Conservation (phyloP, 768 basidiomycete genomes). For the Lactarius sp. region DNA sequence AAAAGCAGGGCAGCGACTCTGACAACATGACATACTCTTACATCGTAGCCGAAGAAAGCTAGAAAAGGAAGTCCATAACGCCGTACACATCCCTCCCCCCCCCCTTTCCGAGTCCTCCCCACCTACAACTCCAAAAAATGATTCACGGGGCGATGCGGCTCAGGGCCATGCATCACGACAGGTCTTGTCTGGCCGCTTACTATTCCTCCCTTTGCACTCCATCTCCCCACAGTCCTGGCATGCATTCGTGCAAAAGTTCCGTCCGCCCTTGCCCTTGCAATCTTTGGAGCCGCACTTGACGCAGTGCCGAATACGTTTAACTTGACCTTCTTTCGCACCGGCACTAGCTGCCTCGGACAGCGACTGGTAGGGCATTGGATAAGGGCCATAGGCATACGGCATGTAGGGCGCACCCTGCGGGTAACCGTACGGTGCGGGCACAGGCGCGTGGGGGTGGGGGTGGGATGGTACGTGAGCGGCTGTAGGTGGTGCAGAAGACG, state of each 20-base stretch:
- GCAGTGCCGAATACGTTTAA: conserved; percentile 71
- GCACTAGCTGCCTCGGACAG: conserved; percentile 27
- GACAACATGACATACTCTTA: conserved; percentile 1
- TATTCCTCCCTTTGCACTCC: conserved; percentile 74
- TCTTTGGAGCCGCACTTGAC: conserved; percentile 78
- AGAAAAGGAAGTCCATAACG: neutral
- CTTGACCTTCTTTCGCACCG: conserved; percentile 32
- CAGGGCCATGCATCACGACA: conserved; percentile 54
- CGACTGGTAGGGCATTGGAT: conserved; percentile 31
- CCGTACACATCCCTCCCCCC: neutral
- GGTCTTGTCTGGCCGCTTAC: conserved; percentile 68
- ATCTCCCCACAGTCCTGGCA: conserved; percentile 83
- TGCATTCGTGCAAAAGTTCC: conserved; percentile 63
- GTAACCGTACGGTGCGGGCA: conserved; percentile 22
- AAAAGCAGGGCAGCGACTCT: neutral
- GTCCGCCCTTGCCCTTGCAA: conserved; percentile 80
- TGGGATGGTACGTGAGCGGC: conserved; percentile 25
- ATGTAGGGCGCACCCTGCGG: conserved; percentile 32
- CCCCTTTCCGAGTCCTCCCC: neutral
- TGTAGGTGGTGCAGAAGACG: conserved; percentile 13
- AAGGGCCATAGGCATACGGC: conserved; percentile 36
- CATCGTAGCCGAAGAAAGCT: neutral
- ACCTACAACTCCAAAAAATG: neutral
- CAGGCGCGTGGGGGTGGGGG: conserved; percentile 27
- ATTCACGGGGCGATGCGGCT: neutral